Base-by-base conservation (phyloP, 2,329 filamentous ascomycete genomes). In the Cadophora sp. region DNA sequence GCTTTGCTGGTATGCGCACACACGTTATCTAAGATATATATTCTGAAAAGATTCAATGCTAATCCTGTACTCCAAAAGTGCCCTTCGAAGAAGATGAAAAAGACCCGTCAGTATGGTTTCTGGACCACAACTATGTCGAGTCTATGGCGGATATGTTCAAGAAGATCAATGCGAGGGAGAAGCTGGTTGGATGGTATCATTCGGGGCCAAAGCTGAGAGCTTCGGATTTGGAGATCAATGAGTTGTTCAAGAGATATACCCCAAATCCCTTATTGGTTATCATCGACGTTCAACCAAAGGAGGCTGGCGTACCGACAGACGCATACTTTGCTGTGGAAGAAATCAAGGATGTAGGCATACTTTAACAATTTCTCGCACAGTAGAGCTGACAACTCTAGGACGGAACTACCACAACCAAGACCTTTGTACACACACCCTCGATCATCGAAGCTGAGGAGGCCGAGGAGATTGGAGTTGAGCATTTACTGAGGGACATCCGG, bases 131-230 rank as follows among this genome's bases (percentile, higher is more conserved):
- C 87, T 99, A 97, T 78, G 92, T 99, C 81, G 96, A 99, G 83
- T 93, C 91, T 76, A 99, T 99, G 96, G 97, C 96, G 83, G 96
- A 98, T 82, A 99, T 99, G 96, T 99, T 99, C 88, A 99, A 99
- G 86, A 98, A 98, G 84, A 94, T 99, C 86, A 99, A 99, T 84
- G 96, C 96, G 70, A 87, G 93, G 72, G 96, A 99, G 85, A 98
- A 98, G 89, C 87, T 99, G 80, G 97, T 99, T 86, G 96, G 96
- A 78, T 99, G 96, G 96, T 99, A 99, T 82, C 96, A 99, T 83
- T 97, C 96, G 24, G 96, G 96, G 51, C 96, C 96, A 48, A 99
- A 98, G 86, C 86, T 99, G 77, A 90, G 96, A 79, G 95, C 94
- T 66, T 97, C 96, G 56, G 96, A 99, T 85, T 84, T 99, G 74